These are phyloP conservation scores for Chaetomium sp. DNA, from an alignment of 2,329 filamentous ascomycete genomes.

Conservation along the genomic window DNA sequence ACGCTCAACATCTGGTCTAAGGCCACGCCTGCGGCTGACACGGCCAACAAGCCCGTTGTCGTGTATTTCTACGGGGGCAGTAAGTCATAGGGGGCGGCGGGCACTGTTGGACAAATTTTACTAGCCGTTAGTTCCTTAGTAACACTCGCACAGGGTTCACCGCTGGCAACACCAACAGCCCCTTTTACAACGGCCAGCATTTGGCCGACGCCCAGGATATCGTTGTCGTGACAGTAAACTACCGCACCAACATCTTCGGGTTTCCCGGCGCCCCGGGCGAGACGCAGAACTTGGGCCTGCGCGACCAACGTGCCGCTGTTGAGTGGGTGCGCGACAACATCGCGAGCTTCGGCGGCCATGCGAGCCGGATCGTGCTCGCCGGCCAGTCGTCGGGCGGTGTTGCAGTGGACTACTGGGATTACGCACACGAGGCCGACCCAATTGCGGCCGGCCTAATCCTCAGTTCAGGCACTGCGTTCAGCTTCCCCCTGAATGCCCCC, in stretches of 20 bases:
- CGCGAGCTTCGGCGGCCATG: slow-evolving; percentile 38
- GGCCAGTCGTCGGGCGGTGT: slow-evolving; percentile 41
- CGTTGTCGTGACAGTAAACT: slow-evolving; percentile 33
- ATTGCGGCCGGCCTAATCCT: slow-evolving; percentile 43
- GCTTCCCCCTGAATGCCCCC: slow-evolving; percentile 36
- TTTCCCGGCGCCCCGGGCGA: slow-evolving; percentile 24
- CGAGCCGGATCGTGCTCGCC: slow-evolving; percentile 33
- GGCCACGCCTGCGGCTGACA: slow-evolving; percentile 16
- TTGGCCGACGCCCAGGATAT: slow-evolving; percentile 25
- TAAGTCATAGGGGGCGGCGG: background rate
- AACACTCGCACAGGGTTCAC: slow-evolving; percentile 13
- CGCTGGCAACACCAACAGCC: slow-evolving; percentile 25
- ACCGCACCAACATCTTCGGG: slow-evolving; percentile 27
- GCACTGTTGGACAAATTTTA: background rate
- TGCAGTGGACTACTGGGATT: slow-evolving; percentile 41
- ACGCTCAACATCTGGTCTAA: slow-evolving; percentile 26
- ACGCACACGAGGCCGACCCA: slow-evolving; percentile 42
- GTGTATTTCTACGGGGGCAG: slow-evolving; percentile 27
- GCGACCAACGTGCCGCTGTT: slow-evolving; percentile 44
- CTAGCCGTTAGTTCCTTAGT: background rate
- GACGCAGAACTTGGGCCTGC: slow-evolving; percentile 42
- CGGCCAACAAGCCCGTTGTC: slow-evolving; percentile 14
- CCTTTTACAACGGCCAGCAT: slow-evolving; percentile 24
- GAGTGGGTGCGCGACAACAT: slow-evolving; percentile 45
- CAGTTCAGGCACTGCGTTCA: slow-evolving; percentile 40